Conservation (phyloP, 1,284 basidiomycete genomes). For the Clitocybe nebularis region DNA sequence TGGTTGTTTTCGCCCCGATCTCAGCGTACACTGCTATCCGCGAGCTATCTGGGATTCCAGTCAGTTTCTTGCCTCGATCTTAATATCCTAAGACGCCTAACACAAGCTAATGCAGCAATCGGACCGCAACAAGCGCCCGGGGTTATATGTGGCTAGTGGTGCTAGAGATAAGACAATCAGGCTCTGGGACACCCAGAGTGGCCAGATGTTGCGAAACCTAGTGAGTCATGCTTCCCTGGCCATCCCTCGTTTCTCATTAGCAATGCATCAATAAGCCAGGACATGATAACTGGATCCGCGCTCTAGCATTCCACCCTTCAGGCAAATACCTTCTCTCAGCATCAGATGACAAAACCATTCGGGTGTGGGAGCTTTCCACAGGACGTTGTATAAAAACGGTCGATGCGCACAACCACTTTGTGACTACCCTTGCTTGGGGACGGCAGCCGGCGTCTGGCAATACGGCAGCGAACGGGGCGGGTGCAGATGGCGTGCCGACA, state of each 20-base stretch:
- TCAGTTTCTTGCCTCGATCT: constrained; percentile 29
- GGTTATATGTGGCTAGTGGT: constrained; percentile 73
- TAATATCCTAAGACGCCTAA: background rate
- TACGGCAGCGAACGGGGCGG: constrained; percentile 25
- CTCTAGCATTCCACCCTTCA: constrained; percentile 79
- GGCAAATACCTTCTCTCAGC: constrained; percentile 86
- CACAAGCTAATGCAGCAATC: constrained; percentile 35
- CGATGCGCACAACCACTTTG: constrained; percentile 85
- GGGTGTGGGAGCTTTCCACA: constrained; percentile 83
- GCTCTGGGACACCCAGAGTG: constrained; percentile 80
- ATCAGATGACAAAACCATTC: constrained; percentile 88
- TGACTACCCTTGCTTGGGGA: constrained; percentile 81
- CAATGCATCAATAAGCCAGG: constrained; percentile 43
- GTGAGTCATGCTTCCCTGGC: constrained; percentile 20
- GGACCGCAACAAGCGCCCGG: constrained; percentile 41
- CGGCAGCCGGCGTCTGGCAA: constrained; percentile 41
- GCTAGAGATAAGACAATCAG: constrained; percentile 87
- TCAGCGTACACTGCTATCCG: constrained; percentile 73
- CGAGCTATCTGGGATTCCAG: constrained; percentile 72
- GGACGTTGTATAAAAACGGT: constrained; percentile 81
- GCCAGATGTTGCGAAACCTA: constrained; percentile 49
- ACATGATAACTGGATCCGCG: constrained; percentile 85
- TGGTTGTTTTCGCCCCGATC: constrained; percentile 78
- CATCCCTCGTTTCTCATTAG: constrained; percentile 2
- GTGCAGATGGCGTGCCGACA: constrained; percentile 32